Base-by-base conservation (phyloP, 306 rosid genomes). In the Canavalia gladiata region DNA sequence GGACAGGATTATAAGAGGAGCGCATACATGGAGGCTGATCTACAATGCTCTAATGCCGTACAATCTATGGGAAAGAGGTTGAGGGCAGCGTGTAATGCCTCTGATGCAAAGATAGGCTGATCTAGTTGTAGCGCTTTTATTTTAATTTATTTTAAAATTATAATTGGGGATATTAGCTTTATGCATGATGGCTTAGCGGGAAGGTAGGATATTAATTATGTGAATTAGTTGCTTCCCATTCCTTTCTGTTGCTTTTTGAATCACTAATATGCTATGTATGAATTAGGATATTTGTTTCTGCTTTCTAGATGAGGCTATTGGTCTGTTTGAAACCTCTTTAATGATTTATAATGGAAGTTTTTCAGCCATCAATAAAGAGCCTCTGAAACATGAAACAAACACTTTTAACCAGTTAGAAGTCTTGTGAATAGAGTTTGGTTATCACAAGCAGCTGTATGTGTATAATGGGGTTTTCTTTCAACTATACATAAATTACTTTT, bases 31-130 rank as follows among this genome's bases (percentile, higher is more conserved):
- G 95, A 91, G 90, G 98, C 98, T 60, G 97, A 91, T 47, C 54
- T 87, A 86, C 94, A 63, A 42, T 91, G 93, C 86, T 81, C 93
- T 52, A 89, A 83, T 88, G 90, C 92, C 28, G 80, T 91, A 72
- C 98, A 84, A 62, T 89, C 84, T 80, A 94, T 94, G 98, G 97
- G 91, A 82, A 89, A 85, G 85, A 91, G 86, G 88, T 80, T 91
- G 75, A 90, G 97, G 84, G 88, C 87, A 10, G 94, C 97, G 78
- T 91, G 98, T 84, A 90, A 94, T 87, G 87, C 92, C 66, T 81
- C 89, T 56, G 90, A 86, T 49, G 91, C 95, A 76, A 94, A 47
- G 74, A 81, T 91, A 46, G 88, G 88, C 58, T 29, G 6, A 13
- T 37, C 49, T 51, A 41, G 52, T 29, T 66, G 1, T 55, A 52